phyloP scores from a whole-genome alignment of 768 basidiomycete genomes.

The Cyathus striatus region DNA sequence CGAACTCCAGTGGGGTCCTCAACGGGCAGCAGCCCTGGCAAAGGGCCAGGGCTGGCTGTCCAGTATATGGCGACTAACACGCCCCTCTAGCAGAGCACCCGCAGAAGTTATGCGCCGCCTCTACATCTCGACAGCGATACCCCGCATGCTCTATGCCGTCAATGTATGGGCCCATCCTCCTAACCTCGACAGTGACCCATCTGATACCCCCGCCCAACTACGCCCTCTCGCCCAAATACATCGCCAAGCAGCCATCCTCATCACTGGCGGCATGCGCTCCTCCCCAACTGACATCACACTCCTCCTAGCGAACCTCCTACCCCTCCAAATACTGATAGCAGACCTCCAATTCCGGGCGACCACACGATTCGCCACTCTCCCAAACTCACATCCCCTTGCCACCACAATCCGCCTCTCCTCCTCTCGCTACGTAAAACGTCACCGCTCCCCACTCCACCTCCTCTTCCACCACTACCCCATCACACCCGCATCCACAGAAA shows the following conservation, averaged over 20 bases:
- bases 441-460: slow-evolving; percentile 6
- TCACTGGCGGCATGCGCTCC: slow-evolving; percentile 11
- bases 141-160: slow-evolving; percentile 24
- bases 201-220: too few relatives aligned
- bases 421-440: slow-evolving; percentile 2
- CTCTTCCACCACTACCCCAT: slow-evolving; percentile 2
- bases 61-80: slow-evolving; percentile 14
- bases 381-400: slow-evolving; percentile 14
- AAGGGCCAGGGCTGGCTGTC: slow-evolving; percentile 16
- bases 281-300: slow-evolving; percentile 13
- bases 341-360: slow-evolving; percentile 9
- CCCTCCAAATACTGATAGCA: slow-evolving; percentile 11
- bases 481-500: slow-evolving; percentile 3
- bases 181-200: background rate
- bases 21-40: slow-evolving; percentile 2
- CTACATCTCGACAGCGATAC: slow-evolving; percentile 19
- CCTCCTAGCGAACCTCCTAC: slow-evolving; percentile 13
- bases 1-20: slow-evolving; percentile 13
- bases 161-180: slow-evolving; percentile 7
- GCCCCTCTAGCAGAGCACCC: slow-evolving; percentile 11
- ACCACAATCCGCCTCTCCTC: slow-evolving; percentile 1
- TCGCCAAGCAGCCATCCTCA: slow-evolving; percentile 5
- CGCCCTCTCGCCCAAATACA: too few relatives aligned
- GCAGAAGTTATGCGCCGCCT: slow-evolving; percentile 10
- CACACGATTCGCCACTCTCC: slow-evolving; percentile 14